Conservation (phyloP, 805 yeast genomes). For the Yarrowia bubula region DNA sequence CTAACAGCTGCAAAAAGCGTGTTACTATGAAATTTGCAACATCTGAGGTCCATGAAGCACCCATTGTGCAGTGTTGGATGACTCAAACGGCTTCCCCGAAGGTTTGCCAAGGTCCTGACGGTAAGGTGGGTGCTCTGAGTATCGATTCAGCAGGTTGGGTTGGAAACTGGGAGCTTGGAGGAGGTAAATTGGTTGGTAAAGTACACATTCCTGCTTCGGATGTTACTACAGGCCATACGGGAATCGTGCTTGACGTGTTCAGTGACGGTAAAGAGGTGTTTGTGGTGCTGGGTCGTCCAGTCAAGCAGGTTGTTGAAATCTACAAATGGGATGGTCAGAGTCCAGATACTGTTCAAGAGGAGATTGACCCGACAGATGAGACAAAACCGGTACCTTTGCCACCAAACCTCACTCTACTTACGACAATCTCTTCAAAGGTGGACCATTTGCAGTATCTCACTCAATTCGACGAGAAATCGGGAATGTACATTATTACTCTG, state of each 20-base stretch:
- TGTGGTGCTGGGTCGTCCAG: neutral
- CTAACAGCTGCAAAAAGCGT: conserved; percentile 15
- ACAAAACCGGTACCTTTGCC: neutral
- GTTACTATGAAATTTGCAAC: conserved; percentile 11
- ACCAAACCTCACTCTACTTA: neutral
- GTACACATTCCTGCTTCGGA: neutral
- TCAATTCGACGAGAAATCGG: conserved; percentile 17
- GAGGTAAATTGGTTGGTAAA: conserved; percentile 4
- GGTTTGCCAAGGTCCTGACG: conserved; percentile 15
- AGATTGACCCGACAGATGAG: neutral
- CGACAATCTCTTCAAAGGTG: neutral
- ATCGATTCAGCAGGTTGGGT: conserved; percentile 8
- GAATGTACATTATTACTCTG: conserved; percentile 3
- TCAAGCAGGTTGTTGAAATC: neutral
- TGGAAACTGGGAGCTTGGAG: conserved; percentile 23
- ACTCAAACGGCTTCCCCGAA: conserved; percentile 13
- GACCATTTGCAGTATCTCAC: conserved; percentile 18
- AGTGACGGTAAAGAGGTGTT: conserved; percentile 6
- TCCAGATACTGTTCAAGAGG: neutral
- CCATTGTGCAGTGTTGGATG: conserved; percentile 21
- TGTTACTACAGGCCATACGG: conserved; percentile 11
- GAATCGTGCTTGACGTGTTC: conserved; percentile 11
- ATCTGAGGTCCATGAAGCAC: conserved; percentile 12
- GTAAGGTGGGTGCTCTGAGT: conserved; percentile 15
- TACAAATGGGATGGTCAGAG: conserved; percentile 11